Conservation (phyloP, 208 protist species). For the Trypanosoma mega region DNA sequence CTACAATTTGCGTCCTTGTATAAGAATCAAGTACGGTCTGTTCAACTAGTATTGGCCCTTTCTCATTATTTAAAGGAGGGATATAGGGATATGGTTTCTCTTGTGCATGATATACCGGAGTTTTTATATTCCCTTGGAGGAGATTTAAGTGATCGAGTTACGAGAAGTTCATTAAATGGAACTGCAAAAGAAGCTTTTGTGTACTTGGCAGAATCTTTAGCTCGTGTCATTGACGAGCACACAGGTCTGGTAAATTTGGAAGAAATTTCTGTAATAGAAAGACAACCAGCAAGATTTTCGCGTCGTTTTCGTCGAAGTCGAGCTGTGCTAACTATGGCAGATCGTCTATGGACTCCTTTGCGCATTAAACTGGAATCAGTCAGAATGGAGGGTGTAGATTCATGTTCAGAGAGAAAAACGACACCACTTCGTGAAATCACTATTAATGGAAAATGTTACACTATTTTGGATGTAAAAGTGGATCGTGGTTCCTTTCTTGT, state of each 20-base stretch:
- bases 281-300: conserved; percentile 7
- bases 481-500: conserved; percentile 8
- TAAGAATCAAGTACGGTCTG: background rate
- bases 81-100: conserved; percentile 36
- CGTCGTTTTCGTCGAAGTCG: conserved; percentile 18
- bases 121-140: conserved; percentile 32
- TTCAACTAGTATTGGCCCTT: conserved; percentile 31
- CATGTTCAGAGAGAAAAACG: background rate
- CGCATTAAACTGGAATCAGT: conserved; percentile 9
- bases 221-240: conserved; percentile 16
- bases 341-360: conserved; percentile 26
- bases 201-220: conserved; percentile 10
- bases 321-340: conserved; percentile 7
- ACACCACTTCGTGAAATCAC: background rate
- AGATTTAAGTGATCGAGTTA: conserved; percentile 3
- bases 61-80: conserved; percentile 45
- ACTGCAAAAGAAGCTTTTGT: conserved; percentile 13
- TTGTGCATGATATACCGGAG: conserved; percentile 33
- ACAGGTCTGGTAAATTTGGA: conserved; percentile 19
- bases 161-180: background rate
- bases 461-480: conserved; percentile 7
- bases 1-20: background rate
- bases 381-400: background rate
- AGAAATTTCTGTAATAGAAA: conserved; percentile 12
- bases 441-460: conserved; percentile 10